A percentile compares a stretch with the other conserved stretches of the same genome.
Conservation (phyloP, 257 asterid genomes). For the Rhazya stricta region DNA sequence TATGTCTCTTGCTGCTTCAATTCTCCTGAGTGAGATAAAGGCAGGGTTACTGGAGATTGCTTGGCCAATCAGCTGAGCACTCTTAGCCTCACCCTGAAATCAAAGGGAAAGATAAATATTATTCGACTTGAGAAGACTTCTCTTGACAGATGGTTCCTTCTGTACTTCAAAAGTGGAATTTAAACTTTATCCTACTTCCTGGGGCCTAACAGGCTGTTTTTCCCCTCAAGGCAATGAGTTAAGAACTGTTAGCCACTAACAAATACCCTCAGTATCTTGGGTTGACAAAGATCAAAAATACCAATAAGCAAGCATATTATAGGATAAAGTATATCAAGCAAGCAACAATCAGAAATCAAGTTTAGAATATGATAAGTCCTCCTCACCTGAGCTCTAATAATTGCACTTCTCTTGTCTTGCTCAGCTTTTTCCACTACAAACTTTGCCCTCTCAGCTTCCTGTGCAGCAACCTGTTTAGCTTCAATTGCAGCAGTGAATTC, state of each 20-base stretch:
- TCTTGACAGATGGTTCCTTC: background rate
- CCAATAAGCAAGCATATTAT: background rate
- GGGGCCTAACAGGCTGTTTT: background rate
- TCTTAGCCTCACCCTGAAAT: conserved; percentile 90
- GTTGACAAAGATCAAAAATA: background rate
- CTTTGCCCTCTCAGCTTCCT: conserved; percentile 95
- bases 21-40: conserved; percentile 77
- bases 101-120: conserved; percentile 2
- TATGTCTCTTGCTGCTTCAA: conserved; percentile 87
- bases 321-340: background rate
- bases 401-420: conserved; percentile 85
- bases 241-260: background rate
- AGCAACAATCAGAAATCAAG: background rate
- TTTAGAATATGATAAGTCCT: background rate
- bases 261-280: background rate
- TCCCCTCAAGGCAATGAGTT: background rate
- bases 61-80: conserved; percentile 91
- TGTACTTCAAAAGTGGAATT: background rate
- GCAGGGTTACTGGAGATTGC: conserved; percentile 88
- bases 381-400: conserved; percentile 85
- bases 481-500: conserved; percentile 94
- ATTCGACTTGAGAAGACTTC: background rate
- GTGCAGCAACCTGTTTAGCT: conserved; percentile 97
- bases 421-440: conserved; percentile 91
- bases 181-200: background rate